Base-by-base conservation (phyloP, 2,329 filamentous ascomycete genomes). In the Pseudocercospora ulei region DNA sequence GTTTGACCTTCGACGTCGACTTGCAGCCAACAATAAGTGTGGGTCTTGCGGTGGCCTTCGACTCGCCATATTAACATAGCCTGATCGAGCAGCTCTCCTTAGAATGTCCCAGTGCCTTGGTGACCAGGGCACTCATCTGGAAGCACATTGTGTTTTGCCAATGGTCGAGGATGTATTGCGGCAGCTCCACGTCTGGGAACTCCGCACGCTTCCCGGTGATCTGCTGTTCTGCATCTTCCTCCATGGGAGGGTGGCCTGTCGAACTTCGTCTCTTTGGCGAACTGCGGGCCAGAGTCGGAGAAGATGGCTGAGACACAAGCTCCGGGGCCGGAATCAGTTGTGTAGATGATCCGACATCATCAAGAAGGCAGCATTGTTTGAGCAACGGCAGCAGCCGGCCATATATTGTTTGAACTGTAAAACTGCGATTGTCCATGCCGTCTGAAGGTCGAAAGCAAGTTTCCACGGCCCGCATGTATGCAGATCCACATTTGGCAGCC, bases 21-120 rank as follows among this genome's bases (percentile, higher is more conserved):
- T 75, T 80, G 61, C 82, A 88, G 3, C 84, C 78, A 5, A 88
- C 76, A 12, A 87, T 67, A 0, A 86, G 80, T 0, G 82, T 87
- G 0, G 82, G 81, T 38, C 71, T 73, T 0, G 78, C 76, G 38
- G 72, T 75, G 22, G 76, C 69, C 4, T 75, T 69, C 2, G 75
- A 76, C 36, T 81, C 76, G 11, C 82, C 82, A 25, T 86, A 76
- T 0, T 77, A 80, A 44, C 84, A 76, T 1, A 88, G 72, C 6
- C 80, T 81, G 25, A 88, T 84, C 52, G 83, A 82, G 20, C 84
- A 76, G 0, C 81, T 83, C 56, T 88, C 82, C 0, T 77, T 72
- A 34, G 83, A 72, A 50, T 82, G 82, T 47, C 73, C 73, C 52
- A 86, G 78, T 43, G 82, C 83, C 35, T 75, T 71, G 13, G 77